Percentiles rank a stretch among this genome's conserved stretches.
Conservation (phyloP, 2,329 filamentous ascomycete species). For the Xylaria hypoxylon region DNA sequence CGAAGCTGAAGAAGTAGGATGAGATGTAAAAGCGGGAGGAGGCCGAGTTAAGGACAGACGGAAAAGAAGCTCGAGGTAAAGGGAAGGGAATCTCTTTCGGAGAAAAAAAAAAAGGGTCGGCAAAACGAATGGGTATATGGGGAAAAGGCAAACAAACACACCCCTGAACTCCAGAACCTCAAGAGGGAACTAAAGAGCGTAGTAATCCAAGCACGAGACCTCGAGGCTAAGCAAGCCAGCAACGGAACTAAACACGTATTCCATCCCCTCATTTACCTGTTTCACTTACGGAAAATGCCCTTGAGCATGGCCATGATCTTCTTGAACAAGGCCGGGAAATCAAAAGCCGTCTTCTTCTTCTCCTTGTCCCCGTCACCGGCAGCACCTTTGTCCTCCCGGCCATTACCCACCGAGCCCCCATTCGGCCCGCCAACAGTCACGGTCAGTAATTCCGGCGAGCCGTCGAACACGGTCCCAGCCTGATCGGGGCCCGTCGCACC, state of each 20-base stretch:
- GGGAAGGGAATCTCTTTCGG: not conserved
- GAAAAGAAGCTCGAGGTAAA: not conserved
- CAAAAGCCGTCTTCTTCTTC: slow-evolving; percentile 39
- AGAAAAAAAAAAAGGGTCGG: not conserved
- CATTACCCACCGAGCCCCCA: slow-evolving; percentile 12
- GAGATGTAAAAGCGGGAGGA: not conserved
- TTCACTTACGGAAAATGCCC: slow-evolving; percentile 32
- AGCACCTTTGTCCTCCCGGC: not conserved
- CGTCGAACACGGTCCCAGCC: slow-evolving; percentile 71
- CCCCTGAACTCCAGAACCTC: slow-evolving; percentile 18
- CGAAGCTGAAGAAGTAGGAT: not conserved
- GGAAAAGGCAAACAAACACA: not conserved
- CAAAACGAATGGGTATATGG: slow-evolving; percentile 32
- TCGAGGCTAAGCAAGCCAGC: not conserved
- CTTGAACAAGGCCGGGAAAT: slow-evolving; percentile 27
- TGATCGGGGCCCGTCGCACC: slow-evolving; percentile 63
- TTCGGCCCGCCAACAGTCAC: slow-evolving; percentile 65
- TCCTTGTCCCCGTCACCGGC: slow-evolving; percentile 34
- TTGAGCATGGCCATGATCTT: slow-evolving; percentile 28
- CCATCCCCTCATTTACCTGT: not conserved
- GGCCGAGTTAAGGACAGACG: not conserved
- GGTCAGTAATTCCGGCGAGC: slow-evolving; percentile 65
- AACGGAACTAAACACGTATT: not conserved
- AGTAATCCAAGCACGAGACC: not conserved
- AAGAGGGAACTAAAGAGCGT: slow-evolving; percentile 1